Conservation (phyloP, 495 filamentous ascomycete species). For the Chlorociboria aeruginascens region DNA sequence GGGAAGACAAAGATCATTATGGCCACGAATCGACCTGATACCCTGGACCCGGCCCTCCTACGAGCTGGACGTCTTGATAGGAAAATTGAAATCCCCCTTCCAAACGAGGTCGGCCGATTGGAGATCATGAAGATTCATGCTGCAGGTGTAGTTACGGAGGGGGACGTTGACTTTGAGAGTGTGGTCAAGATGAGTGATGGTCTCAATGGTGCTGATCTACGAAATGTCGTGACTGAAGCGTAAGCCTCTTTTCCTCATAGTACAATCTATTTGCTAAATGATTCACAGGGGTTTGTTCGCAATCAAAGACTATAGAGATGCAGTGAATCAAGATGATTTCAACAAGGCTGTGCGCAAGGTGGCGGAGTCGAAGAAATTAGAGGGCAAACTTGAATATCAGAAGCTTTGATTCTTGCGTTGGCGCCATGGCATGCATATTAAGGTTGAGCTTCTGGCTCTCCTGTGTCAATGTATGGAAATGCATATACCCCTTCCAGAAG, state of each 20-base stretch:
- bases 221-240: slow-evolving; percentile 99
- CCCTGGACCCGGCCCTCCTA: slow-evolving; percentile 87
- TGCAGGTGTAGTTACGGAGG: slow-evolving; percentile 71
- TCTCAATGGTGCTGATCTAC: slow-evolving; percentile 91
- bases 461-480: slow-evolving; percentile 18
- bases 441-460: slow-evolving; percentile 7
- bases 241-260: slow-evolving; percentile 35
- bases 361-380: slow-evolving; percentile 93
- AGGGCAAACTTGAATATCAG: slow-evolving; percentile 95
- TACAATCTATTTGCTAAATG: slow-evolving; percentile 10
- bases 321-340: slow-evolving; percentile 97
- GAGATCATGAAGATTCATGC: slow-evolving; percentile 99
- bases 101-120: slow-evolving; percentile 95
- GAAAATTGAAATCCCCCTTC: slow-evolving; percentile 97
- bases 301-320: slow-evolving; percentile 93
- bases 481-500: slow-evolving; percentile 2
- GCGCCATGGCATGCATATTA: slow-evolving; percentile 17
- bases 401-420: slow-evolving; percentile 54
- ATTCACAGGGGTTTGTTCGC: slow-evolving; percentile 71
- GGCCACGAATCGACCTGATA: slow-evolving; percentile 98
- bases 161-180: slow-evolving; percentile 97
- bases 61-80: slow-evolving; percentile 90
- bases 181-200: slow-evolving; percentile 99
- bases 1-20: slow-evolving; percentile 99
- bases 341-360: slow-evolving; percentile 97